Evolutionary conservation across 139 green algal genomes (phyloP).

Genomic region (Chlorella sorokiniana): DNA sequence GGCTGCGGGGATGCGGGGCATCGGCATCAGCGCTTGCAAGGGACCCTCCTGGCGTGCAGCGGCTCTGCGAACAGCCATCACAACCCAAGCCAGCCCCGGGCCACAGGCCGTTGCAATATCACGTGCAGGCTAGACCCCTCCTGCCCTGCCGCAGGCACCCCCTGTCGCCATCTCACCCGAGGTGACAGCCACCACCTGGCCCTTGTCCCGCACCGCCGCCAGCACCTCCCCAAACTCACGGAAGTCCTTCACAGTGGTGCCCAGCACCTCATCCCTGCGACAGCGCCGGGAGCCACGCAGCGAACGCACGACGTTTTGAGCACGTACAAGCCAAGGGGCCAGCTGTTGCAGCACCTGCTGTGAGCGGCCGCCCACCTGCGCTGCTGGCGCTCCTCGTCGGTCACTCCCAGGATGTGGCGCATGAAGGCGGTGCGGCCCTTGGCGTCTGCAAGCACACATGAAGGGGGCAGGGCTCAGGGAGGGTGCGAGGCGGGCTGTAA

Average conservation of each 20-base stretch:
- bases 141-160: neutral
- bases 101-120: neutral
- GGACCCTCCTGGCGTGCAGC: too few species aligned
- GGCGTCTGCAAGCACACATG: slow-evolving; percentile 62
- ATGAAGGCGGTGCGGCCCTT: slow-evolving; percentile 84
- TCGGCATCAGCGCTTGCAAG: too few species aligned
- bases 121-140: neutral
- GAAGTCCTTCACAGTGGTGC: slow-evolving; percentile 84
- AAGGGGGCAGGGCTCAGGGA: too few species aligned
- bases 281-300: neutral
- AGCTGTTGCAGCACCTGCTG: neutral
- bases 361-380: slow-evolving; percentile 50
- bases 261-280: slow-evolving; percentile 75
- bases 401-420: slow-evolving; percentile 91
- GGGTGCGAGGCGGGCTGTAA: too few species aligned
- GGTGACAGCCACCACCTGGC: slow-evolving; percentile 84
- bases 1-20: too few species aligned
- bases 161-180: slow-evolving; percentile 50
- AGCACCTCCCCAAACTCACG: slow-evolving; percentile 64
- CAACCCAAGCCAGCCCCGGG: too few species aligned
- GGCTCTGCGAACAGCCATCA: too few species aligned
- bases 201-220: slow-evolving; percentile 64
- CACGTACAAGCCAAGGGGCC: neutral
- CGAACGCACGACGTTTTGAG: too few species aligned
- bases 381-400: slow-evolving; percentile 93